Conservation (phyloP, 2,329 filamentous ascomycete genomes). For the Aspergillus flavus region DNA sequence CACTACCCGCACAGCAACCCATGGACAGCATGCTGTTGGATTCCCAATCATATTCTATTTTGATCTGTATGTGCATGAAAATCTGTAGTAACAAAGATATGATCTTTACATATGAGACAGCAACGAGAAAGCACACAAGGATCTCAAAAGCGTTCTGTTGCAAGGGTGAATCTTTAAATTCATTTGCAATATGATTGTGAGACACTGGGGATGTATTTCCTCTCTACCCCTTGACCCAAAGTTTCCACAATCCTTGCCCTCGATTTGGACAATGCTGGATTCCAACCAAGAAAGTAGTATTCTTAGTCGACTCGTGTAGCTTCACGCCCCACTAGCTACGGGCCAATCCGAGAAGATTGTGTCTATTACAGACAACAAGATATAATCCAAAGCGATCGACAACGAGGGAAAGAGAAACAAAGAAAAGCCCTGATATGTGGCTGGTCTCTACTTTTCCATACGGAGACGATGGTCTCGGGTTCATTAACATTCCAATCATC, state of each 20-base stretch:
- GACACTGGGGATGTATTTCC: not conserved
- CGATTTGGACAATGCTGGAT: not conserved
- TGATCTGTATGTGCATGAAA: not conserved
- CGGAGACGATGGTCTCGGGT: not conserved
- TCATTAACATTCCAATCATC: not conserved
- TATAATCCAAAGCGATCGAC: too few relatives aligned
- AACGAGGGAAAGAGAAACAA: too few relatives aligned
- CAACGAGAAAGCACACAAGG: not conserved
- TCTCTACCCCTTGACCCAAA: not conserved
- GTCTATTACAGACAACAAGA: too few relatives aligned
- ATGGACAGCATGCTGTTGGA: conserved; percentile 13
- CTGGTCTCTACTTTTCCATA: not conserved
- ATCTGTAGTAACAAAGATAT: not conserved
- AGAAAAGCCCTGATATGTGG: not conserved
- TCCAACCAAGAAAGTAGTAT: not conserved
- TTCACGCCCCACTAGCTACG: too few relatives aligned
- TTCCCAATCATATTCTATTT: conserved; percentile 12
- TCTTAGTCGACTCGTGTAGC: not conserved
- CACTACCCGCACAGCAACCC: conserved; percentile 22
- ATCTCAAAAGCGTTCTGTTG: not conserved
- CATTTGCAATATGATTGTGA: not conserved
- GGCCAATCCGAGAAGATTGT: too few relatives aligned
- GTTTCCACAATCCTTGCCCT: not conserved
- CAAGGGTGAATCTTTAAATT: not conserved
- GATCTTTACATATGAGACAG: not conserved